Base-by-base conservation (phyloP, 2,329 filamentous ascomycete genomes). In the Sclerotiophoma versabilis region DNA sequence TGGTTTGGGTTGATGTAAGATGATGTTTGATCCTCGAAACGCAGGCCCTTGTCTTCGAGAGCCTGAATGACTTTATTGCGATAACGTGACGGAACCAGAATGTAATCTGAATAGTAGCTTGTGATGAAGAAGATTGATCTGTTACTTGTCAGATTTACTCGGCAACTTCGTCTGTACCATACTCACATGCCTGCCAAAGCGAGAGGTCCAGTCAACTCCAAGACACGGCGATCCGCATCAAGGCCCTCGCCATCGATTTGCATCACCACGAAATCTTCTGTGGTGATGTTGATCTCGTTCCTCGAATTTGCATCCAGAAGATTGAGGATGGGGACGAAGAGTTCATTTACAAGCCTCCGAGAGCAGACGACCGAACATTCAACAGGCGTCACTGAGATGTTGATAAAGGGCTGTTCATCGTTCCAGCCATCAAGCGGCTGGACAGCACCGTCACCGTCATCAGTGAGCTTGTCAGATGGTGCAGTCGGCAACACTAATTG, bases 71-170 rank as follows among this genome's bases (percentile, higher is more conserved):
- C 93, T 32, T 87, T 88, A 22, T 84, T 79, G 44, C 89, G 87
- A 67, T 89, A 87, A 70, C 87, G 90, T 47, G 83, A 83, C 0
- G 95, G 93, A 1, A 97, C 92, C 29, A 98, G 83, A 65, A 99
- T 96, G 76, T 96, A 98, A 78, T 99, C 93, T 27, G 91, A 95
- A 77, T 96, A 98, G 77, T 98, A 99, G 26, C 92, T 97, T 3
- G 93, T 97, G 74, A 97, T 96, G 83, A 98, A 98, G 81, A 98
- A 97, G 70, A 99, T 96, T 47, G 93, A 91, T 46, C 84, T 87
- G 39, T 25, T 10, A 8, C 1, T n/a, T 29, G 34, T 62, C 19
- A 67, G 55, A 12, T 11, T n/a, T n/a, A 22, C 15, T 14, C 9
- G 2, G 19, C 8, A 3, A 32, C 14, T 15, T 19, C 8, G 17